A percentile compares a stretch with the other conserved stretches of the same genome.
phyloP scores from a whole-genome alignment of 2,329 filamentous ascomycete genomes.

The Pezicula radicicola region DNA sequence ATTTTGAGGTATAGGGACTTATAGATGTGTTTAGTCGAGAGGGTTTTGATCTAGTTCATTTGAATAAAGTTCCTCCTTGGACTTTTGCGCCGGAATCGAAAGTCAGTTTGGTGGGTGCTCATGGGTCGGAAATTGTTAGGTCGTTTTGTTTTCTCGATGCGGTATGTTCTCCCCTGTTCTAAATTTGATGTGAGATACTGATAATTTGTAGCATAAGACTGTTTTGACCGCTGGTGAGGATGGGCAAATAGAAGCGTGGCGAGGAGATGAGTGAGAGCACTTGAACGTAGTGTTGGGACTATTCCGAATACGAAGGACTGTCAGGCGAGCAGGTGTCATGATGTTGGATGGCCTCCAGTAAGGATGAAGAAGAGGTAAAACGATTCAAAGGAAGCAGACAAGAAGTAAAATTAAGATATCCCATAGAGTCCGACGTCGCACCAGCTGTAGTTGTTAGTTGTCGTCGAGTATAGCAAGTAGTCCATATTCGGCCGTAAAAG shows the following conservation, averaged over 20 bases:
- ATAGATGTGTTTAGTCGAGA: conserved; percentile 39
- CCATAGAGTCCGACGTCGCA: no score
- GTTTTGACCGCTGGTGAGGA: conserved; percentile 38
- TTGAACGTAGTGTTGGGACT: not conserved
- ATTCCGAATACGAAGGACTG: no score
- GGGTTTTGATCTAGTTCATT: conserved; percentile 57
- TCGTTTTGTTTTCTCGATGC: conserved; percentile 63
- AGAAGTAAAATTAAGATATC: no score
- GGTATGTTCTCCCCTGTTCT: conserved; percentile 25
- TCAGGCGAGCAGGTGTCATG: no score
- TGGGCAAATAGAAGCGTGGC: conserved; percentile 36
- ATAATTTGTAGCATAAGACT: conserved; percentile 21
- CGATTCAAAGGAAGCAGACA: no score
- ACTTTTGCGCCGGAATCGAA: conserved; percentile 49
- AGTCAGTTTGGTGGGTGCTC: conserved; percentile 59
- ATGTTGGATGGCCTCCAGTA: no score
- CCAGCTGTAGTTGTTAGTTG: no score
- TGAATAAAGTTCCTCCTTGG: conserved; percentile 53
- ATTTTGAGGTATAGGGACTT: conserved; percentile 4
- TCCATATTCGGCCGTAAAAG: not conserved
- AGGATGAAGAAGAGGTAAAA: no score
- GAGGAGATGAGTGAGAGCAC: conserved; percentile 18
- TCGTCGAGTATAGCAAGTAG: not conserved
- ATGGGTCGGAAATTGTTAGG: conserved; percentile 61
- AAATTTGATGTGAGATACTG: not conserved